phyloP scores from a whole-genome alignment of 1,284 basidiomycete genomes.

The Puccinia polysora region DNA sequence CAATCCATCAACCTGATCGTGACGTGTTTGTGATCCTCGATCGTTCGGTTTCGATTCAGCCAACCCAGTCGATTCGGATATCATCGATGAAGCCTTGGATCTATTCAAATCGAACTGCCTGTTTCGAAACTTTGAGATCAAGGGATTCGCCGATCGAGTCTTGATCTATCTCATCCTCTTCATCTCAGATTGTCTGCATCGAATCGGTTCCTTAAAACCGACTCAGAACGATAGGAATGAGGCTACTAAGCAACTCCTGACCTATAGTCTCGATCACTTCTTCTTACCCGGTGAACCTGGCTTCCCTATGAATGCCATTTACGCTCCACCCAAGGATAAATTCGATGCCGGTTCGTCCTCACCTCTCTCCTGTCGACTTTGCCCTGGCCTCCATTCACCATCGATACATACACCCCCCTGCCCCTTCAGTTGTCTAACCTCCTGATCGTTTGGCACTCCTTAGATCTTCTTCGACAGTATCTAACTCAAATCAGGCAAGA shows the following conservation, averaged over 20 bases:
- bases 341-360: conserved; percentile 70
- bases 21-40: conserved; percentile 49
- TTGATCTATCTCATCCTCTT: conserved; percentile 97
- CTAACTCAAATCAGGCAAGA: conserved; percentile 89
- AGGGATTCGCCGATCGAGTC: conserved; percentile 86
- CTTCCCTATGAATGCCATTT: conserved; percentile 89
- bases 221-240: conserved; percentile 28
- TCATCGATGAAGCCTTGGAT: conserved; percentile 92
- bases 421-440: not conserved
- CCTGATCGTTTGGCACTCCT: not conserved
- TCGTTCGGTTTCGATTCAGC: conserved; percentile 54
- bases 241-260: conserved; percentile 46
- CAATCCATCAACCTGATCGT: conserved; percentile 23
- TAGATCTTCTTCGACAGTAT: conserved; percentile 83
- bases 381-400: too few species aligned
- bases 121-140: conserved; percentile 99
- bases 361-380: not conserved
- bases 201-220: conserved; percentile 61
- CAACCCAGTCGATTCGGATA: conserved; percentile 74
- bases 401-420: conserved; percentile 4
- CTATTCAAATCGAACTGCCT: conserved; percentile 98
- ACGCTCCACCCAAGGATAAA: conserved; percentile 71
- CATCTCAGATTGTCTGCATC: conserved; percentile 92
- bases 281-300: conserved; percentile 91
- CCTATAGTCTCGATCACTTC: conserved; percentile 74